Base-by-base conservation (phyloP, 768 basidiomycete genomes). In the Lactarius pseudohatsudake region DNA sequence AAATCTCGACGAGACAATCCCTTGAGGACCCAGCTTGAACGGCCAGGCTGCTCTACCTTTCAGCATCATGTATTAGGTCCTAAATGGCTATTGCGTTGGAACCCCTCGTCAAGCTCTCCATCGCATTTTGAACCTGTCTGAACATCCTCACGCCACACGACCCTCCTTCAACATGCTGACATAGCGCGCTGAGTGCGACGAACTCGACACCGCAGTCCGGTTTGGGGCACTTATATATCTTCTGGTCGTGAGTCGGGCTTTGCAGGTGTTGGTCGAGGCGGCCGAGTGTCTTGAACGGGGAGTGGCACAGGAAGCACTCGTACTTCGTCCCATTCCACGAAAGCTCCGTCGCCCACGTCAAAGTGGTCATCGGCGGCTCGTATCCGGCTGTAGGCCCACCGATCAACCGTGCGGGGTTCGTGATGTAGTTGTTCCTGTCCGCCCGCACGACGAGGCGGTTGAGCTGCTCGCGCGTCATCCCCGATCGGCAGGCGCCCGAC, bases 231-330 rank as follows among this genome's bases (percentile, higher is more conserved):
- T 41, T 36, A 30, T 67, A 64, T 30, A 67, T 67, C 66, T 28
- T 67, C 9, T 59, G 40, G 20, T 36, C 57, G 57, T 67, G 66
- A 32, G 34, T 26, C 11, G 89, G 86, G 74, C 89, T 89, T 59
- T 80, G 78, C 54, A 90, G 79, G 71, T 91, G 90, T 67, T 81
- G 78, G 71, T 91, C 88, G 59, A 91, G 79, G 8, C 74, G 76
- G 0, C 18, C 13, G 15, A 89, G 79, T 0, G 76, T 71, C 59
- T 70, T 34, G 70, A 81, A 86, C 15, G 59, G 69, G 26, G 61
- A 64, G 72, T 85, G 80, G 73, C 89, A 90, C 30, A 91, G 74
- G 72, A 84, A 84, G 74, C 89, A 91, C 74, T 91, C 87, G 73
- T 79, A 91, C 6, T 69, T 76, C 6, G 0, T 5, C 0, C 78